Percentiles rank a stretch among this genome's conserved stretches.
These are phyloP conservation scores for Entomortierella parvispora DNA, from an alignment of 192 early-diverging fungal genomes.

Conservation along the genomic window DNA sequence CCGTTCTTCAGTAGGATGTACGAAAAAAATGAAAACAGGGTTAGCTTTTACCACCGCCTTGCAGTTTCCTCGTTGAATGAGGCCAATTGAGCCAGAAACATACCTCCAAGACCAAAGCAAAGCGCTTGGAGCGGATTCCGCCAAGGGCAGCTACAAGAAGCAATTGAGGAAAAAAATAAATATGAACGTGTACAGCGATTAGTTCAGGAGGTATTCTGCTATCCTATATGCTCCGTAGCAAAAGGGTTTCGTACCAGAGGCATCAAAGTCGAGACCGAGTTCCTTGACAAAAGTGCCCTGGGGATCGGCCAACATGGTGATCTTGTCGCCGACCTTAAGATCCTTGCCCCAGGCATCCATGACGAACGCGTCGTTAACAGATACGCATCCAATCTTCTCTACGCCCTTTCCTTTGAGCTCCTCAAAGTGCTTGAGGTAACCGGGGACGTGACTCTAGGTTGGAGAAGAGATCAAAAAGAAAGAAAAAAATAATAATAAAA, in stretches of 20 bases:
- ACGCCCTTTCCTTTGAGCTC: slow-evolving; percentile 63
- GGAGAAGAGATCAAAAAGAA: not conserved
- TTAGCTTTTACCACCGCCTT: not conserved
- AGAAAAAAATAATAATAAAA: too few species aligned
- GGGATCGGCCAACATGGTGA: slow-evolving; percentile 65
- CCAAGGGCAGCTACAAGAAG: slow-evolving; percentile 64
- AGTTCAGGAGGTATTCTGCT: too few species aligned
- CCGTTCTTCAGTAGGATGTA: slow-evolving; percentile 45
- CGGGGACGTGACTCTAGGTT: slow-evolving; percentile 64
- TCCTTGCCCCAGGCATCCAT: slow-evolving; percentile 63
- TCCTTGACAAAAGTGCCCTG: slow-evolving; percentile 62
- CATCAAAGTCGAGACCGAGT: slow-evolving; percentile 67
- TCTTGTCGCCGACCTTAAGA: slow-evolving; percentile 52
- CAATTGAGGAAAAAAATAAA: not conserved
- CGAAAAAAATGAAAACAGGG: not conserved
- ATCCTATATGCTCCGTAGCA: too few species aligned
- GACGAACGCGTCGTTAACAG: slow-evolving; percentile 66
- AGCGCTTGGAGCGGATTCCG: slow-evolving; percentile 60
- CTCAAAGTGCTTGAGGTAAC: slow-evolving; percentile 57
- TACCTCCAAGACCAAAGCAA: slow-evolving; percentile 62
- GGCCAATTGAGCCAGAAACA: slow-evolving; percentile 19
- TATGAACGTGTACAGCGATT: not conserved
- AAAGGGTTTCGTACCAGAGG: too few species aligned
- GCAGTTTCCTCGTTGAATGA: not conserved
- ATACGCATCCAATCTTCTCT: slow-evolving; percentile 57